phyloP scores from a whole-genome alignment of 208 protist species.

The Giardia muris region DNA sequence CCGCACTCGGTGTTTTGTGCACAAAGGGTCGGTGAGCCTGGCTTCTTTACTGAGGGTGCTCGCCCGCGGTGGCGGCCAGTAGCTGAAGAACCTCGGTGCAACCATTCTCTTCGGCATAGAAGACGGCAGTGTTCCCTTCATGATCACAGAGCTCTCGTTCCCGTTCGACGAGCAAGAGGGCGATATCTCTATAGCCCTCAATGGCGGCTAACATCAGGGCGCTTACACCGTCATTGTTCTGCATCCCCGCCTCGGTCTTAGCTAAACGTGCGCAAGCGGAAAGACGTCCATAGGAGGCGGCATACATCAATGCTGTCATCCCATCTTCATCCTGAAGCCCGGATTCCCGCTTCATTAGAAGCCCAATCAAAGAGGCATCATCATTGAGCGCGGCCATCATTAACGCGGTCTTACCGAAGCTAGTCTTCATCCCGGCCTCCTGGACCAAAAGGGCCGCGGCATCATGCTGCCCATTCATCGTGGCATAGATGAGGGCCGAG shows the following conservation, averaged over 20 bases:
- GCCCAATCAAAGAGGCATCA: background rate
- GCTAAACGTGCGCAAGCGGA: background rate
- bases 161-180: background rate
- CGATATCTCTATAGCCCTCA: background rate
- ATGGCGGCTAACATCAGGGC: background rate
- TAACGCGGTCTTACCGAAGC: background rate
- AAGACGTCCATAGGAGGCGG: background rate
- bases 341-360: background rate
- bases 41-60: background rate
- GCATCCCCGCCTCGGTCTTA: background rate
- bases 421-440: no score
- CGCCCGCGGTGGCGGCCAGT: background rate
- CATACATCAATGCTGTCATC: background rate
- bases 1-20: background rate
- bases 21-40: background rate
- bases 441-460: no score
- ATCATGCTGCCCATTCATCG: no score
- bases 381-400: background rate
- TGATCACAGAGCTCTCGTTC: background rate
- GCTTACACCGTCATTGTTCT: background rate
- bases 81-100: background rate
- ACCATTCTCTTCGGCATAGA: background rate
- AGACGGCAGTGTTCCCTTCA: background rate
- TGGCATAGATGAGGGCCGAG: no score
- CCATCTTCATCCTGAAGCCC: background rate